Conservation (phyloP, 371 early-diverging fungal species). For the Syncephalastrum racemosum region DNA sequence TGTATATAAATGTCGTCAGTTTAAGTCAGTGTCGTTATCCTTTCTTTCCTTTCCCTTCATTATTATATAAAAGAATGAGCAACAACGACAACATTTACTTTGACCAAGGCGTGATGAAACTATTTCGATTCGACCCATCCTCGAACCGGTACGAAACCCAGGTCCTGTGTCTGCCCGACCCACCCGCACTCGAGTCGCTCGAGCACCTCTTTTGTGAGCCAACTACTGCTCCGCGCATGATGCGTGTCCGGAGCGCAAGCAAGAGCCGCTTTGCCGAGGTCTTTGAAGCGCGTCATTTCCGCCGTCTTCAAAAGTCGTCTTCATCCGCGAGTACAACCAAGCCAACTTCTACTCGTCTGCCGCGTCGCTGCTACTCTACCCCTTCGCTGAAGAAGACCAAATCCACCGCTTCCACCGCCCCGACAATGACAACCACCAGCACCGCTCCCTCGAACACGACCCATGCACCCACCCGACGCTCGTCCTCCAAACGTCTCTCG, state of each 20-base stretch:
- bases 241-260: neutral
- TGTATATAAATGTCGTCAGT: slow-evolving; percentile 6
- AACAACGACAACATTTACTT: slow-evolving; percentile 23
- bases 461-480: slow-evolving; percentile 2
- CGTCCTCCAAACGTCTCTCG: slow-evolving; percentile 18
- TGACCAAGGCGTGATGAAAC: slow-evolving; percentile 30
- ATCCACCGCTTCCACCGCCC: neutral
- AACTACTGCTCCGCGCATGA: neutral
- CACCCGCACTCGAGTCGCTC: slow-evolving; percentile 28
- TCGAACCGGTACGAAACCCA: slow-evolving; percentile 27
- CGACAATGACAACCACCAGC: neutral
- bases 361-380: slow-evolving; percentile 19
- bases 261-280: slow-evolving; percentile 3
- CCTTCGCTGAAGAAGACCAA: slow-evolving; percentile 7
- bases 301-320: too few species aligned
- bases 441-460: neutral
- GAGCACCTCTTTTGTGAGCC: slow-evolving; percentile 24
- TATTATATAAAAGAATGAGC: neutral
- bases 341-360: slow-evolving; percentile 3
- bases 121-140: slow-evolving; percentile 32
- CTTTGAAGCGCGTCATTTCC: neutral
- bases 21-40: slow-evolving; percentile 8
- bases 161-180: slow-evolving; percentile 22
- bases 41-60: slow-evolving; percentile 18
- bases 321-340: neutral